These are phyloP conservation scores for Beauveria australis DNA, from an alignment of 2,329 filamentous ascomycete genomes.

Conservation along the genomic window DNA sequence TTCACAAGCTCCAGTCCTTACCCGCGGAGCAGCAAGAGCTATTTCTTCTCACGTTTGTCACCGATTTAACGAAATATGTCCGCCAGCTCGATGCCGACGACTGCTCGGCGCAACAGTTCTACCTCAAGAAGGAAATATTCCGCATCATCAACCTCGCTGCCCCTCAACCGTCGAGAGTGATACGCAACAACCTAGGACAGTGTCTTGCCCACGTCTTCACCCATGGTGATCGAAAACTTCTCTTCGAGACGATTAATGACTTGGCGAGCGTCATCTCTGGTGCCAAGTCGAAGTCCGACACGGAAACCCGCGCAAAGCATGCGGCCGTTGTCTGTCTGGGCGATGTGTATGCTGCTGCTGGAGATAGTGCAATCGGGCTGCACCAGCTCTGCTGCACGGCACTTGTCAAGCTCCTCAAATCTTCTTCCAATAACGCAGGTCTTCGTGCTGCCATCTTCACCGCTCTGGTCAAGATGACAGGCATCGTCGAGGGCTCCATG, in stretches of 20 bases:
- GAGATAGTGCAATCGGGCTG: constrained; percentile 82
- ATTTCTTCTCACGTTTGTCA: constrained; percentile 82
- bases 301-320: constrained; percentile 72
- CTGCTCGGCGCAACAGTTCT: constrained; percentile 80
- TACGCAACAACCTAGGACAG: constrained; percentile 80
- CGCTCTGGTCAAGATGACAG: constrained; percentile 66
- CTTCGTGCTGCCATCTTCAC: constrained; percentile 70
- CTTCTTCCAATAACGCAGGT: constrained; percentile 70
- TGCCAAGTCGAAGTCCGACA: constrained; percentile 66
- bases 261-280: constrained; percentile 63
- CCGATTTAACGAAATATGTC: constrained; percentile 74
- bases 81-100: constrained; percentile 65
- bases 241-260: constrained; percentile 93
- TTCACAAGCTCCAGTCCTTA: constrained; percentile 79
- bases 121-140: constrained; percentile 88
- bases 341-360: constrained; percentile 82
- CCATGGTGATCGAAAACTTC: constrained; percentile 79
- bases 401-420: constrained; percentile 72
- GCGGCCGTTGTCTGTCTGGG: constrained; percentile 82
- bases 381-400: constrained; percentile 66
- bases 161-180: constrained; percentile 77
- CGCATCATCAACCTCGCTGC: constrained; percentile 82
- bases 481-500: constrained; percentile 66
- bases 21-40: constrained; percentile 94
- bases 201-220: constrained; percentile 77